phyloP scores from a whole-genome alignment of 176 grass and related monocot genomes.

The Secale cereale region DNA sequence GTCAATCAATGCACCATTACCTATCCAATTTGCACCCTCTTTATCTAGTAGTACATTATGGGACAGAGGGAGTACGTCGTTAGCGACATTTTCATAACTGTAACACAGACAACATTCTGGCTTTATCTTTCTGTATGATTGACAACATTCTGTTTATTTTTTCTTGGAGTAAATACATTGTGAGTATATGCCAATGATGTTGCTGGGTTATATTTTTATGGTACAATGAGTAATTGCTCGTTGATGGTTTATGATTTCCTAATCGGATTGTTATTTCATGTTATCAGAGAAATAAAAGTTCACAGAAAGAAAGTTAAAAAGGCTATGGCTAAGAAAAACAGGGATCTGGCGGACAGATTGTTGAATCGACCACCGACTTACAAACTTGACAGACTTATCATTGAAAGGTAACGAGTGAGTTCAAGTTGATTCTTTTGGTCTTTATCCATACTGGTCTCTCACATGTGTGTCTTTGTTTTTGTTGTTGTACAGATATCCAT shows the following conservation, averaged over 20 bases:
- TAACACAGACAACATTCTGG: too few relatives aligned
- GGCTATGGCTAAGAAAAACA: constrained; percentile 86
- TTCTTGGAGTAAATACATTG: neutral
- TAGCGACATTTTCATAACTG: too few relatives aligned
- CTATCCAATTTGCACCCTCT: neutral
- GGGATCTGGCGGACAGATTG: constrained; percentile 76
- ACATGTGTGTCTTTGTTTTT: neutral
- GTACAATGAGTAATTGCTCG: neutral
- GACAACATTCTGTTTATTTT: too few relatives aligned
- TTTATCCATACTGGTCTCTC: neutral
- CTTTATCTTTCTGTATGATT: too few relatives aligned
- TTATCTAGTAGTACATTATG: too few relatives aligned
- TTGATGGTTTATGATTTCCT: neutral
- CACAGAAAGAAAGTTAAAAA: constrained; percentile 82
- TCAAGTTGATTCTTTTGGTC: constrained; percentile 7
- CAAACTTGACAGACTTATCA: constrained; percentile 89
- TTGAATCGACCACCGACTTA: constrained; percentile 71
- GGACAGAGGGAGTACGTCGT: too few relatives aligned
- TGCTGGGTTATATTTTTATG: neutral
- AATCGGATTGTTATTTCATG: neutral
- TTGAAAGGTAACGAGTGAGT: constrained; percentile 59
- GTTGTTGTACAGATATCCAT: constrained; percentile 62
- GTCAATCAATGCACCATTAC: neutral
- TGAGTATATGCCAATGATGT: neutral
- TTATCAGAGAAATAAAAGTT: constrained; percentile 62